Conservation (phyloP, 805 yeast species). For the Cyberlindnera saturnus region DNA sequence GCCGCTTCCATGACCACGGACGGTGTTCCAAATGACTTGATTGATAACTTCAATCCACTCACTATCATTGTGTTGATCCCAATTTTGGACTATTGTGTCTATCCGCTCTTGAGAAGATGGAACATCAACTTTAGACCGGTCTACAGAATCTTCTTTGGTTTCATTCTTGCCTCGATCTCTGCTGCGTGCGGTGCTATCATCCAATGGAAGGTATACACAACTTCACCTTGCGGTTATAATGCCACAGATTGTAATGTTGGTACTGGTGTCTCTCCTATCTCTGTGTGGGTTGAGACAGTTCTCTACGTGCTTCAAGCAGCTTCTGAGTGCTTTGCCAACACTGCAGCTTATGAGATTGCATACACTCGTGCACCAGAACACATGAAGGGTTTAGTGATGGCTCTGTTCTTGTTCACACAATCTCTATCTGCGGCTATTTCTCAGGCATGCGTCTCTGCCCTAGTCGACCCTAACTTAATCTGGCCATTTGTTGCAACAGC, state of each 20-base stretch:
- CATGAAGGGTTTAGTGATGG: slow-evolving; percentile 38
- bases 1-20: slow-evolving; percentile 70
- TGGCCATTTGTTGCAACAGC: slow-evolving; percentile 67
- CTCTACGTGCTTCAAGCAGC: slow-evolving; percentile 69
- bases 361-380: slow-evolving; percentile 73
- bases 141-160: slow-evolving; percentile 66
- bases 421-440: slow-evolving; percentile 79
- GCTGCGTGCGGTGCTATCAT: slow-evolving; percentile 38
- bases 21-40: slow-evolving; percentile 75
- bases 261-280: slow-evolving; percentile 33
- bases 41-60: slow-evolving; percentile 70
- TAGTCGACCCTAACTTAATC: slow-evolving; percentile 62
- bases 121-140: slow-evolving; percentile 59
- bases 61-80: slow-evolving; percentile 77
- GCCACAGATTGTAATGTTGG: slow-evolving; percentile 47
- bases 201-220: slow-evolving; percentile 60
- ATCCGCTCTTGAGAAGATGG: slow-evolving; percentile 42
- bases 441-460: slow-evolving; percentile 61
- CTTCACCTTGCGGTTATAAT: slow-evolving; percentile 68
- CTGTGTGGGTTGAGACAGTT: slow-evolving; percentile 60
- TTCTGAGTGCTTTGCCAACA: slow-evolving; percentile 73
- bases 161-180: slow-evolving; percentile 49
- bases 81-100: slow-evolving; percentile 55
- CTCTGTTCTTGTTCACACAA: slow-evolving; percentile 57
- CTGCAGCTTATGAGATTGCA: slow-evolving; percentile 81